Base-by-base conservation (phyloP, 306 rosid genomes). In the Oemleria cerasiformis region DNA sequence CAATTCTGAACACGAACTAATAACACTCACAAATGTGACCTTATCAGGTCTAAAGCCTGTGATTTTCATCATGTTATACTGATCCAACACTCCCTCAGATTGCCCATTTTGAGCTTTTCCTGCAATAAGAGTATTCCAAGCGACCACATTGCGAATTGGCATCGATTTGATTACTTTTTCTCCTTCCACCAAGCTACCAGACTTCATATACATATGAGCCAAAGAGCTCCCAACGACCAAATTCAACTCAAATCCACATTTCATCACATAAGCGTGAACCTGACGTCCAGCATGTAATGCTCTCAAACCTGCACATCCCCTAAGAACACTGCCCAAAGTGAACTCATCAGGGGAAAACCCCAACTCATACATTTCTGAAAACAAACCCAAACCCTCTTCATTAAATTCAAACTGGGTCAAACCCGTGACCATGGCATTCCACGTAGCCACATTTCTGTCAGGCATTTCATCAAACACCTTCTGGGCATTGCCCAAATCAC, bases 131-230 rank as follows among this genome's bases (percentile, higher is more conserved):
- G 96, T 91, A 85, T 94, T 94, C 98, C 98, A 91, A 80, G 92
- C 92, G 83, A 94, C 90, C 67, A 94, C 79, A 81, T 82, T 94
- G 64, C 83, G 79, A 73, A 47, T 63, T 0, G 94, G 94, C 96
- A 94, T 84, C 39, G 75, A 80, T 69, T 63, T 81, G 62, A 94
- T 89, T 54, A 84, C 80, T 49, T 79, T 79, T 73, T 89, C 92
- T 68, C 96, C 97, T 25, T 86, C 97, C 36, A 45, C 75, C 81
- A 94, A 78, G 77, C 86, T 78, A 51, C 97, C 90, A 8, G 86
- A 82, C 77, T 91, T 94, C 92, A 91, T 94, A 80, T 91, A 94
- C 96, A 88, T 89, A 80, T 94, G 97, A 68, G 96, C 92, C 81
- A 94, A 80, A 73, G 95, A 87, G 80, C 95, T 86, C 38, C 88